These are phyloP conservation scores for Rhizopus delemar DNA, from an alignment of 371 early-diverging fungal genomes.

Conservation along the genomic window DNA sequence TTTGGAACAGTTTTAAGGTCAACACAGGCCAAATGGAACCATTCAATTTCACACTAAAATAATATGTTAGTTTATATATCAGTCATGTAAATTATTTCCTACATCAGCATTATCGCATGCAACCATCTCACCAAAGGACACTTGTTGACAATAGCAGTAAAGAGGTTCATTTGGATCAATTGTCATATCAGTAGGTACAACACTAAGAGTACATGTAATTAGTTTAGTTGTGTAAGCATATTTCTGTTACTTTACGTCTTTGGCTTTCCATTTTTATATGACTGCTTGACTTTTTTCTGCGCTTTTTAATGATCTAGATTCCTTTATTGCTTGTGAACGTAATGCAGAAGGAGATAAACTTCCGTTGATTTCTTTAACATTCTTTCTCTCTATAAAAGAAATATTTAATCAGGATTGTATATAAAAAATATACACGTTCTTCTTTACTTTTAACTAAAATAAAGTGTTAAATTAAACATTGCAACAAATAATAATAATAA, in stretches of 20 bases:
- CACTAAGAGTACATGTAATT: slow-evolving; percentile 6
- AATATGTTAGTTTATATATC: neutral
- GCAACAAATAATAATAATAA: too few species aligned
- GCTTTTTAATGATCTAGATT: slow-evolving; percentile 26
- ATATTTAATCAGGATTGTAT: neutral
- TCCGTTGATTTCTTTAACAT: slow-evolving; percentile 17
- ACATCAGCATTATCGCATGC: slow-evolving; percentile 93
- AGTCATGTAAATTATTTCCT: slow-evolving; percentile 21
- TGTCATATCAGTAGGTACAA: slow-evolving; percentile 64
- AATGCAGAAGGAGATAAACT: slow-evolving; percentile 26
- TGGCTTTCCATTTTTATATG: slow-evolving; percentile 27
- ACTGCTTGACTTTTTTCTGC: slow-evolving; percentile 29
- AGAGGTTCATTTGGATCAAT: slow-evolving; percentile 95
- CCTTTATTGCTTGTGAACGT: slow-evolving; percentile 35
- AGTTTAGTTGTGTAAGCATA: too few species aligned
- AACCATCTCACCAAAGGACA: slow-evolving; percentile 97
- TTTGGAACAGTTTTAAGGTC: slow-evolving; percentile 82
- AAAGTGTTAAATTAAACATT: too few species aligned
- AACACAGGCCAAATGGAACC: slow-evolving; percentile 96
- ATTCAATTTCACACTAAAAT: slow-evolving; percentile 83
- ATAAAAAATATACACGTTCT: neutral
- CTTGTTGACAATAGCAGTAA: slow-evolving; percentile 94
- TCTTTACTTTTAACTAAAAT: slow-evolving; percentile 9
- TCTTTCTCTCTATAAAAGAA: slow-evolving; percentile 27
- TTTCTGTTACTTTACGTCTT: slow-evolving; percentile 19